Conservation (phyloP, 345 rosid species). For the Durio zibethinus region DNA sequence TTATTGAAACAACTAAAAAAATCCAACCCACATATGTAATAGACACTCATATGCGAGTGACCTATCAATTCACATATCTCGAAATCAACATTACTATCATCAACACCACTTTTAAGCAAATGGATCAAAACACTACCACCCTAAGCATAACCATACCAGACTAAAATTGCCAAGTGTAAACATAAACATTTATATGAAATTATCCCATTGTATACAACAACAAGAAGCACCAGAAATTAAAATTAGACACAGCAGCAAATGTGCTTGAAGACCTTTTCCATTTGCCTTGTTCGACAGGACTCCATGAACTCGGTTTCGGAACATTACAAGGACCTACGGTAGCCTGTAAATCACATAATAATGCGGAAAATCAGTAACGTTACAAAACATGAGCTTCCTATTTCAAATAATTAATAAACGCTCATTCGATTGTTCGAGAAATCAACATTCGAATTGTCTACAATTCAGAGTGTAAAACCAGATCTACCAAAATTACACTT, state of each 20-base stretch:
- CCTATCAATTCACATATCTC: background rate
- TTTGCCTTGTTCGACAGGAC: constrained; percentile 91
- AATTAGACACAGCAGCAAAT: background rate
- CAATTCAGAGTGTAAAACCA: constrained; percentile 2
- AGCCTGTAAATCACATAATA: constrained; percentile 54
- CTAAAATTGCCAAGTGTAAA: background rate
- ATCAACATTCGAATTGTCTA: constrained; percentile 7
- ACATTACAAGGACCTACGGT: constrained; percentile 80
- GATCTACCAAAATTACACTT: constrained; percentile 30
- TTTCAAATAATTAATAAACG: background rate
- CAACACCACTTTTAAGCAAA: background rate
- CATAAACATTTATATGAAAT: background rate
- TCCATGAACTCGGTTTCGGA: constrained; percentile 94
- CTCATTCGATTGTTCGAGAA: background rate
- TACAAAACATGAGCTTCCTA: constrained; percentile 8
- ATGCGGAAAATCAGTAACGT: constrained; percentile 19
- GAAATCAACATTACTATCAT: background rate
- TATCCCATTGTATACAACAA: background rate
- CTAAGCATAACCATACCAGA: background rate
- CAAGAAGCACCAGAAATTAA: background rate
- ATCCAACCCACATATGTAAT: background rate
- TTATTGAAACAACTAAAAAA: background rate
- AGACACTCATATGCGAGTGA: background rate
- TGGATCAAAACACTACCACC: background rate
- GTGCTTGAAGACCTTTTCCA: constrained; percentile 70